These are phyloP conservation scores for Talaromyces sp. DNA, from an alignment of 2,329 filamentous ascomycete species.

Conservation along the genomic window DNA sequence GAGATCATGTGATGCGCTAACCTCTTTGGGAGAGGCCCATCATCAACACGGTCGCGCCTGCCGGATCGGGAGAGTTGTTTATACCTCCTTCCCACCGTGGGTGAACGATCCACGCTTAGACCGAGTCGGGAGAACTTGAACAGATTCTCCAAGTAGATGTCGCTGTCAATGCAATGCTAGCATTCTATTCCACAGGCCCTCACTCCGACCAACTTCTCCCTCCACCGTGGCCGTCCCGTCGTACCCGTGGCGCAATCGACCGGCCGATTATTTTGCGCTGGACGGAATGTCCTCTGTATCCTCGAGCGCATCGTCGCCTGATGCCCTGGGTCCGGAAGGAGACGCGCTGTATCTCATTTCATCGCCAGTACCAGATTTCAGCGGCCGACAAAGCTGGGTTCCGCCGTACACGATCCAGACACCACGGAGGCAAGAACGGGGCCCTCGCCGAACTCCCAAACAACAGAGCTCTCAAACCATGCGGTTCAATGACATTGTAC, in stretches of 20 bases:
- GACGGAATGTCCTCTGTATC: constrained; percentile 26
- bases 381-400: constrained; percentile 38
- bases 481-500: constrained; percentile 40
- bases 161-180: neutral
- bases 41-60: constrained; percentile 21
- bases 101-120: no score
- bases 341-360: constrained; percentile 43
- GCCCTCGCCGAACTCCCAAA: constrained; percentile 32
- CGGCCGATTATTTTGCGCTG: neutral
- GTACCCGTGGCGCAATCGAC: constrained; percentile 17
- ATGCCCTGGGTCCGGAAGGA: constrained; percentile 42
- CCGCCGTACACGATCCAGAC: constrained; percentile 36
- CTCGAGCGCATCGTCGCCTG: constrained; percentile 40
- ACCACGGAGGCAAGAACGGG: constrained; percentile 34
- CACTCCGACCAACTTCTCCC: neutral
- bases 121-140: no score
- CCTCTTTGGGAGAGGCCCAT: neutral
- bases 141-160: neutral
- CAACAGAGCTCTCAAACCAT: constrained; percentile 38
- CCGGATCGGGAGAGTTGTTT: constrained; percentile 40
- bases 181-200: neutral
- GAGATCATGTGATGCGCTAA: constrained; percentile 10
- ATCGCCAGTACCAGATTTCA: constrained; percentile 39
- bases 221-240: neutral
- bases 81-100: no score